Evolutionary conservation across 805 yeast species (phyloP).

Genomic region (Ogataea paraovalis): DNA sequence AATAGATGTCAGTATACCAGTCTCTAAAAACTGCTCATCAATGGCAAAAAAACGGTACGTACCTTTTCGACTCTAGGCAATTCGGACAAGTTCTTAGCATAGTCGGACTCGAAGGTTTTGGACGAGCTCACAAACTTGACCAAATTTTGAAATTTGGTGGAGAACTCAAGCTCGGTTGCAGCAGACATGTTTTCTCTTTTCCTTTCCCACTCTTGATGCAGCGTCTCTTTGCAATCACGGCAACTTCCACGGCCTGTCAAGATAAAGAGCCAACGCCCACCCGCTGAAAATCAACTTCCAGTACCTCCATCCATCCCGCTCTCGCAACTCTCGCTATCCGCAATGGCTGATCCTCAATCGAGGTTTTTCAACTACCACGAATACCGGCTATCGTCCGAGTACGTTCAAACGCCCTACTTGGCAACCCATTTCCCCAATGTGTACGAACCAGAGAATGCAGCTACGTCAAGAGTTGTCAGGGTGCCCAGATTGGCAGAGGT

Average conservation of each 20-base stretch:
- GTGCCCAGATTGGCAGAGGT: slow-evolving; percentile 50
- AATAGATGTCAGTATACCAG: not conserved
- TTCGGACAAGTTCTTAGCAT: slow-evolving; percentile 9
- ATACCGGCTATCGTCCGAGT: slow-evolving; percentile 28
- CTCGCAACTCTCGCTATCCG: not conserved
- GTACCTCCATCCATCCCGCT: no score
- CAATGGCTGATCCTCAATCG: not conserved
- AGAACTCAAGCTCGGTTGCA: slow-evolving; percentile 42
- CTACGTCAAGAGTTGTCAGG: slow-evolving; percentile 61
- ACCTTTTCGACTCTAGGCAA: slow-evolving; percentile 8
- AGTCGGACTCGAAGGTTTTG: slow-evolving; percentile 12
- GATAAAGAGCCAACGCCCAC: not conserved
- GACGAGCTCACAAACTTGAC: slow-evolving; percentile 40
- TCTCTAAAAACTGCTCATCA: no score
- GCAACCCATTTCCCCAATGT: slow-evolving; percentile 70
- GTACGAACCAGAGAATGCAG: slow-evolving; percentile 31
- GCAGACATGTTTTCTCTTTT: slow-evolving; percentile 10
- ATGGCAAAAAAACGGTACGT: no score
- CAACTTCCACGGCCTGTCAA: not conserved
- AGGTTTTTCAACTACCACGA: slow-evolving; percentile 68
- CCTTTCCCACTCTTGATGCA: not conserved
- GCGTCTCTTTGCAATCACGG: not conserved
- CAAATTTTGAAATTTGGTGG: slow-evolving; percentile 44
- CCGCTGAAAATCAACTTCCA: no score
- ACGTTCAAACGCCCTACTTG: slow-evolving; percentile 38